These are phyloP conservation scores for Eutypa lata DNA, from an alignment of 2,329 filamentous ascomycete genomes.

Conservation along the genomic window DNA sequence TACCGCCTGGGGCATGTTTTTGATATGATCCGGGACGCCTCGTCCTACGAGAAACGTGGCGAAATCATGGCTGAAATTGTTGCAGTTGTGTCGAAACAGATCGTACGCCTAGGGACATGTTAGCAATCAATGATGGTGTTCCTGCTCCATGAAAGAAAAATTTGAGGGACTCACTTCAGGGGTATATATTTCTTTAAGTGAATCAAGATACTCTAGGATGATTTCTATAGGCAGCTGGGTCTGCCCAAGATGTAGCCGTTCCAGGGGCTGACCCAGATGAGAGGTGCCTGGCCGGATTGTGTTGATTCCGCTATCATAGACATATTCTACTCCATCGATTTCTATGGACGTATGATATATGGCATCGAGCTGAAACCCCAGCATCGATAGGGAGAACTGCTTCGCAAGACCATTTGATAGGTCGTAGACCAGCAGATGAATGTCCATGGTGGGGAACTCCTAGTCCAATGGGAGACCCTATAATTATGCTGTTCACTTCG, in stretches of 20 bases:
- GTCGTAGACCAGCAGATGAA: conserved; percentile 76
- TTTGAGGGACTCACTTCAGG: conserved; percentile 54
- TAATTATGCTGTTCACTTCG: too few relatives aligned
- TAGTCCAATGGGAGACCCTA: neutral
- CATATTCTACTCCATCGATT: conserved; percentile 79
- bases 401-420: conserved; percentile 61
- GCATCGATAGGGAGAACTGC: conserved; percentile 50
- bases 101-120: conserved; percentile 72
- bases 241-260: conserved; percentile 69
- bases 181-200: conserved; percentile 78
- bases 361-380: conserved; percentile 72
- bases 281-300: conserved; percentile 76
- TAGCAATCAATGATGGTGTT: neutral
- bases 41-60: conserved; percentile 84
- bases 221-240: conserved; percentile 79
- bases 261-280: conserved; percentile 81
- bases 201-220: conserved; percentile 83
- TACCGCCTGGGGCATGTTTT: conserved; percentile 79
- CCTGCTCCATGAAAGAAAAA: neutral
- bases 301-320: conserved; percentile 86
- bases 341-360: conserved; percentile 94
- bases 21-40: conserved; percentile 84
- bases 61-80: conserved; percentile 94
- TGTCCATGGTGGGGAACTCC: conserved; percentile 55
- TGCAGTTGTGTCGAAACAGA: conserved; percentile 89